A percentile compares a stretch with the other conserved stretches of the same genome.
Conservation (phyloP, 345 rosid species). For the Cardiospermum halicacabum region DNA sequence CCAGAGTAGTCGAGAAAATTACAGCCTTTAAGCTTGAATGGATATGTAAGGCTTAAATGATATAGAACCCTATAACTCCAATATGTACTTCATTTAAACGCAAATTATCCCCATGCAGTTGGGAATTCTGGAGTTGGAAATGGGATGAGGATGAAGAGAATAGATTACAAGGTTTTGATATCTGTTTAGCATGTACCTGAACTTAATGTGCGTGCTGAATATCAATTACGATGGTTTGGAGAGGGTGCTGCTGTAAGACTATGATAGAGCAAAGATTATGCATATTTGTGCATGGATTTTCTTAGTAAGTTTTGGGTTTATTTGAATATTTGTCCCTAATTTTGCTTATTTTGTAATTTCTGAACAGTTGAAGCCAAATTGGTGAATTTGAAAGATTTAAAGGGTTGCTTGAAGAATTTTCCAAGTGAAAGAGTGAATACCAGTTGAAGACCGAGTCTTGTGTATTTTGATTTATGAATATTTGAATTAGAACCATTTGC, state of each 20-base stretch:
- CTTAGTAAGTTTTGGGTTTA: no score
- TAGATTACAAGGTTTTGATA: constrained; percentile 67
- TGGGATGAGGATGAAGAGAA: constrained; percentile 84
- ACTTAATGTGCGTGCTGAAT: constrained; percentile 53
- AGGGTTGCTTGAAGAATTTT: no score
- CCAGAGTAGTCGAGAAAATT: constrained; percentile 71
- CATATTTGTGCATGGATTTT: no score
- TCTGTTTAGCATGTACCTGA: constrained; percentile 69
- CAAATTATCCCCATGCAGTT: constrained; percentile 57
- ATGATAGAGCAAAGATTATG: no score
- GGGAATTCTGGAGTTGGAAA: constrained; percentile 93
- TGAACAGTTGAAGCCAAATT: no score
- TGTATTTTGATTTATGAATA: no score
- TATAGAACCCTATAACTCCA: constrained; percentile 59
- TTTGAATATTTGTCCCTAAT: no score
- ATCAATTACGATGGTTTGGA: constrained; percentile 74
- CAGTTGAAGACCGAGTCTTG: no score
- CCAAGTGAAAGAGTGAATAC: no score
- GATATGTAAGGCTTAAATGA: constrained; percentile 76
- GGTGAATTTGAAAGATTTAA: no score
- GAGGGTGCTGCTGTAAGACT: constrained; percentile 82
- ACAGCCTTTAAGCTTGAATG: constrained; percentile 54
- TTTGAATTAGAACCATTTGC: no score
- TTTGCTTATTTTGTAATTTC: no score
- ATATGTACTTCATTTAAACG: constrained; percentile 60